Conservation (phyloP, 1,284 basidiomycete genomes). For the Cryptococcus hybrid region DNA sequence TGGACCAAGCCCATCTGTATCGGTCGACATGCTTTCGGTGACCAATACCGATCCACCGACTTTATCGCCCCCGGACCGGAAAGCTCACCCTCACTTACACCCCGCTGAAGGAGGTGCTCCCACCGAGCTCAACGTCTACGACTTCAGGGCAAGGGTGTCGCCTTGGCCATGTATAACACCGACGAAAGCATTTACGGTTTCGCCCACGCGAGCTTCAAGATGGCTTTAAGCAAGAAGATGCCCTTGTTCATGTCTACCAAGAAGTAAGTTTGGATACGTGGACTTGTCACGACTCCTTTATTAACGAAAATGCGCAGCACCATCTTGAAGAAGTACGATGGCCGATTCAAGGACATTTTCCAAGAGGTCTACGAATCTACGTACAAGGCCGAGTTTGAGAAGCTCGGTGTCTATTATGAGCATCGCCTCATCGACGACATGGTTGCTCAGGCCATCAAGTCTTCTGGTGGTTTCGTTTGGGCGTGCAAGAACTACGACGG, state of each 20-base stretch:
- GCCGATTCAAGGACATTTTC: conserved; percentile 99
- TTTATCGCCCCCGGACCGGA: conserved; percentile 77
- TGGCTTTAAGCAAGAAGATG: conserved; percentile 95
- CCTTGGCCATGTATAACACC: conserved; percentile 93
- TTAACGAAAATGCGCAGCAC: conserved; percentile 54
- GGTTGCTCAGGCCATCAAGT: conserved; percentile 98
- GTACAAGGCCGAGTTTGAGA: conserved; percentile 82
- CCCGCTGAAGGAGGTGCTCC: conserved; percentile 65
- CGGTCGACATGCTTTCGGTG: conserved; percentile 95
- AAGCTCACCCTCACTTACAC: conserved; percentile 86
- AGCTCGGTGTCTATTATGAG: conserved; percentile 89
- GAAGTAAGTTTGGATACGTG: conserved; percentile 54
- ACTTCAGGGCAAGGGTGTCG: conserved; percentile 80
- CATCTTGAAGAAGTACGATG: conserved; percentile 95
- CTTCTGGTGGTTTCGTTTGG: conserved; percentile 95
- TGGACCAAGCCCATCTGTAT: conserved; percentile 98
- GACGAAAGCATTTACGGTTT: conserved; percentile 93
- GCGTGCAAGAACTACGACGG: conserved; percentile 98
- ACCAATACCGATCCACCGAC: conserved; percentile 93
- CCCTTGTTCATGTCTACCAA: conserved; percentile 96
- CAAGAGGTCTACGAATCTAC: conserved; percentile 82
- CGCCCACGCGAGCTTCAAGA: conserved; percentile 97
- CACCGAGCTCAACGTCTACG: conserved; percentile 75
- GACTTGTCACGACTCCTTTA: neutral
- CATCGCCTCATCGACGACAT: conserved; percentile 88